phyloP scores from a whole-genome alignment of 306 rosid genomes.

The Neltuma alba region DNA sequence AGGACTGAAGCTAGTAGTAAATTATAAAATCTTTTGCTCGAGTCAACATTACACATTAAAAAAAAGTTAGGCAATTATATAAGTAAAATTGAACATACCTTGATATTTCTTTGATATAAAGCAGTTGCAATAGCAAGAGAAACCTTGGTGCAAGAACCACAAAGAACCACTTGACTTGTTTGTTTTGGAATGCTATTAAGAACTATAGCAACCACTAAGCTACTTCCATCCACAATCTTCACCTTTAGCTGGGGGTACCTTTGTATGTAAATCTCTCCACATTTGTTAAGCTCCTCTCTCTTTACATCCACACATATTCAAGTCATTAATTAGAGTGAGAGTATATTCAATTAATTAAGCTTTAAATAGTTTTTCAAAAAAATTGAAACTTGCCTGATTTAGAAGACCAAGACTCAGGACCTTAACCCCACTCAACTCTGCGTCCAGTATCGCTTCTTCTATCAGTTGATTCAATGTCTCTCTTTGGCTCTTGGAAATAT shows the following conservation, averaged over 20 bases:
- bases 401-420: slow-evolving; percentile 54
- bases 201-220: slow-evolving; percentile 64
- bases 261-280: slow-evolving; percentile 59
- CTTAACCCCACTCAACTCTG: slow-evolving; percentile 45
- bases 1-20: too few species aligned
- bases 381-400: slow-evolving; percentile 43
- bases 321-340: too few species aligned
- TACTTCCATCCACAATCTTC: slow-evolving; percentile 82
- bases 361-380: too few species aligned
- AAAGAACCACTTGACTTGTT: slow-evolving; percentile 55
- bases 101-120: slow-evolving; percentile 60
- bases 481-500: slow-evolving; percentile 43
- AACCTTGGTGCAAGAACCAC: slow-evolving; percentile 63
- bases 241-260: slow-evolving; percentile 59
- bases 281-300: slow-evolving; percentile 63
- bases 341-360: too few species aligned
- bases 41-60: too few species aligned
- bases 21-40: too few species aligned
- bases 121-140: slow-evolving; percentile 57
- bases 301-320: slow-evolving; percentile 27
- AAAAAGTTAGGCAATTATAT: too few species aligned
- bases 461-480: slow-evolving; percentile 39
- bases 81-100: slow-evolving; percentile 44
- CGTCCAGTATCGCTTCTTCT: slow-evolving; percentile 51
- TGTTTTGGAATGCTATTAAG: slow-evolving; percentile 64